These are phyloP conservation scores for Leptographium radiaticola DNA, from an alignment of 2,329 filamentous ascomycete genomes.

Conservation along the genomic window DNA sequence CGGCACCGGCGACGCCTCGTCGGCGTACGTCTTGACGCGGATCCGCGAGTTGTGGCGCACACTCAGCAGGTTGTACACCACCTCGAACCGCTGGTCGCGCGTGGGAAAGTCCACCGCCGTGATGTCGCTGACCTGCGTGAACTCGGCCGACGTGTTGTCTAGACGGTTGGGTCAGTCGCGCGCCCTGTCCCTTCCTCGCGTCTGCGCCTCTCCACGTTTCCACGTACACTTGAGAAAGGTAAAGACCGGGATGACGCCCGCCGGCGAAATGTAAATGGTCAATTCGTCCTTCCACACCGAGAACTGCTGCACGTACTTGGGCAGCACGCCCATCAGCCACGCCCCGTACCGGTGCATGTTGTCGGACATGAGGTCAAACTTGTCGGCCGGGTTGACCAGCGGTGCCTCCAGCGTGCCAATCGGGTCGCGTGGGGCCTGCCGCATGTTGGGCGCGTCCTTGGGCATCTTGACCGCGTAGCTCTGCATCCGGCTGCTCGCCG, in stretches of 20 bases:
- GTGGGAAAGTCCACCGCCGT: slow-evolving; percentile 95
- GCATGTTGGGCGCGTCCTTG: slow-evolving; percentile 53
- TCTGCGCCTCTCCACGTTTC: not conserved
- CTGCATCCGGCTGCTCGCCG: slow-evolving; percentile 29
- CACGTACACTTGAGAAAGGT: slow-evolving; percentile 69
- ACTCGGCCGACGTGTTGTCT: slow-evolving; percentile 96
- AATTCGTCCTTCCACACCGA: slow-evolving; percentile 99
- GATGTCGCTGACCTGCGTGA: slow-evolving; percentile 83
- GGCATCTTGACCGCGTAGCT: slow-evolving; percentile 40
- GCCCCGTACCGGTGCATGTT: slow-evolving; percentile 87
- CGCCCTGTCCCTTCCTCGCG: not conserved
- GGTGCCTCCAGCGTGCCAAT: slow-evolving; percentile 58
- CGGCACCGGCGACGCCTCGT: slow-evolving; percentile 87
- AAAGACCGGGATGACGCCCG: slow-evolving; percentile 83
- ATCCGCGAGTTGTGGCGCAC: slow-evolving; percentile 95
- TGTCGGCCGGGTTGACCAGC: slow-evolving; percentile 84
- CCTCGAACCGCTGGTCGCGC: slow-evolving; percentile 87
- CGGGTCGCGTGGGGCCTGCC: slow-evolving; percentile 45
- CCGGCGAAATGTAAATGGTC: slow-evolving; percentile 80
- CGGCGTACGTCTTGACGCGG: slow-evolving; percentile 96
- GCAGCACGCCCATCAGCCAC: slow-evolving; percentile 91
- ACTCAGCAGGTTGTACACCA: slow-evolving; percentile 94
- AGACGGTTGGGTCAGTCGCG: not conserved
- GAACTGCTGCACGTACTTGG: slow-evolving; percentile 98
- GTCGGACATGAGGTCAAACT: slow-evolving; percentile 76